phyloP scores from a whole-genome alignment of 441 rosid species.

The Geranium incanum region DNA sequence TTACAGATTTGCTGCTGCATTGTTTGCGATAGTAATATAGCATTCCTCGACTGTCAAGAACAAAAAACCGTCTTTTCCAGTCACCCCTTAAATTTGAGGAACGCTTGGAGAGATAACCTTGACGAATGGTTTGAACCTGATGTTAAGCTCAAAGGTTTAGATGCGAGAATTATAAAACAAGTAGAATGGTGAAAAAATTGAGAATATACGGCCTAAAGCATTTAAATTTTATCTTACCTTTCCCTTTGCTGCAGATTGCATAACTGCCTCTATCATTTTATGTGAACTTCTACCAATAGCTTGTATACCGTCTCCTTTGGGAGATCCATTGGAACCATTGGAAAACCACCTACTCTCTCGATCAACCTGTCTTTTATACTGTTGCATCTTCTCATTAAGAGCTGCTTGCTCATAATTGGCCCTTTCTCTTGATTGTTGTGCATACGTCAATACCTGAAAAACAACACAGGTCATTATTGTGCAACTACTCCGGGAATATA shows the following conservation, averaged over 20 bases:
- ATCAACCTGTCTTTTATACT: slow-evolving; percentile 74
- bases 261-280: slow-evolving; percentile 85
- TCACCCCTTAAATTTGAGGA: slow-evolving; percentile 95
- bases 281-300: slow-evolving; percentile 64
- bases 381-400: slow-evolving; percentile 77
- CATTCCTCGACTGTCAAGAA: slow-evolving; percentile 96
- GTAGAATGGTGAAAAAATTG: neutral
- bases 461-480: too few relatives aligned
- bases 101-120: slow-evolving; percentile 94
- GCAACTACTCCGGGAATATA: too few relatives aligned
- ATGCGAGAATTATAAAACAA: neutral
- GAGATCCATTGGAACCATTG: slow-evolving; percentile 39
- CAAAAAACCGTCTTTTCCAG: slow-evolving; percentile 97
- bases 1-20: slow-evolving; percentile 64
- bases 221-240: slow-evolving; percentile 45
- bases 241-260: slow-evolving; percentile 90
- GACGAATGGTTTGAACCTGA: slow-evolving; percentile 92
- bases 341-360: slow-evolving; percentile 48
- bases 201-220: neutral
- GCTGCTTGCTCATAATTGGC: slow-evolving; percentile 82
- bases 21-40: slow-evolving; percentile 91
- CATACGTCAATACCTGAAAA: slow-evolving; percentile 65
- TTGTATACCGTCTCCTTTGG: slow-evolving; percentile 48
- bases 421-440: slow-evolving; percentile 87
- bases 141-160: neutral